Evolutionary conservation across 2,329 filamentous ascomycete genomes (phyloP), one percentile per base, ranked within the genome.

Genomic region (Diaporthe caulivora): DNA sequence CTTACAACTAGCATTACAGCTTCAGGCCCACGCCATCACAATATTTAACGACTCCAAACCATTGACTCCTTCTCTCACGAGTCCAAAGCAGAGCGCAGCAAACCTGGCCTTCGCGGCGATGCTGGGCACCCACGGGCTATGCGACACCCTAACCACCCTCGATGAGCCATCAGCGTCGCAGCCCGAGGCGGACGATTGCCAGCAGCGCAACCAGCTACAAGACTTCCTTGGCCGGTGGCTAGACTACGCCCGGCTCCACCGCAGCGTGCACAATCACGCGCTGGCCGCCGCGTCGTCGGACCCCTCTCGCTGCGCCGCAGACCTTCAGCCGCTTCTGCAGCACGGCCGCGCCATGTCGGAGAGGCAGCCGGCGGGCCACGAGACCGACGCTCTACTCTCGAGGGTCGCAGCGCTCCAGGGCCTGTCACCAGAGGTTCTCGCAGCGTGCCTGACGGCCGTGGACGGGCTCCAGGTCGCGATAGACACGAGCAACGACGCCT

Each of bases 81-180:
- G 72, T 58, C 78, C 81, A 21, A 79, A 81, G 18, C 80, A 79
- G 51, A 82, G 80, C 53, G 77, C 85, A 24, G 81, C 84, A 1
- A 81, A 83, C 17, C 85, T 86, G 70, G 78, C 87, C n/a, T 87
- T 87, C 77, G 83, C 86, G 7, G 79, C 81, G 24, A 74, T 83
- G 4, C 75, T 87, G 1, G 84, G 86, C 57, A 80, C 87, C 9
- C 86, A 88, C 70, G 82, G 84, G 53, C 81, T 90, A 8, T 86
- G 84, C 76, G 87, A 90, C 70, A 84, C 84, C 3, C 80, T 89
- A 2, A 74, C 76, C 3, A 75, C 80, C 72, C 81, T 83, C 68
- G 81, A 85, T 49, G 81, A 80, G 21, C 77, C 82, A 44, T 85
- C 88, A 49, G 79, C 83, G 37, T 13, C 42, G 26, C 40, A 47